These are phyloP conservation scores for Boletus vinaceobasis DNA, from an alignment of 768 basidiomycete genomes.

Conservation along the genomic window DNA sequence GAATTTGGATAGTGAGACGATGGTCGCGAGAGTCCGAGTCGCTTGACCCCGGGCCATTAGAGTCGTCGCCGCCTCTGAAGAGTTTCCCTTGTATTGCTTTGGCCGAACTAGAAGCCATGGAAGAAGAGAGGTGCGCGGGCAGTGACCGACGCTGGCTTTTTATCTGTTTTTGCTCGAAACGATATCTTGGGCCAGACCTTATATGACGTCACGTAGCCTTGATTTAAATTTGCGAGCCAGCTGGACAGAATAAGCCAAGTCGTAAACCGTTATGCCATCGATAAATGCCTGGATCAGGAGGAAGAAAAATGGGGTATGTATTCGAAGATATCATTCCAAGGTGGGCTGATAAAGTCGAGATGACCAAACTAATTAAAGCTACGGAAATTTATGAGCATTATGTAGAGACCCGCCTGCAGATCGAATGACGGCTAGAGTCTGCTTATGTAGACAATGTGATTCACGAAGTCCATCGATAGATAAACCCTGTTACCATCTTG, in stretches of 20 bases:
- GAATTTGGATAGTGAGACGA: conserved; percentile 68
- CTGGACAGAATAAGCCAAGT: background rate
- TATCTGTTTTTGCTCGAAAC: background rate
- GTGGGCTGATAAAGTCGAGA: conserved; percentile 8
- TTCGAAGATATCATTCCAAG: conserved; percentile 14
- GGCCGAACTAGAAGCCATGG: conserved; percentile 44
- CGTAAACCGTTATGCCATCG: background rate
- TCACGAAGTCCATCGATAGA: conserved; percentile 6
- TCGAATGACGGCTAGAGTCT: conserved; percentile 20
- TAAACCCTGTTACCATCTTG: conserved; percentile 27
- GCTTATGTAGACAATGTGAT: conserved; percentile 8
- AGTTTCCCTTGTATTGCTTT: conserved; percentile 74
- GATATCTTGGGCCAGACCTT: background rate
- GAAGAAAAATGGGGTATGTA: conserved; percentile 20
- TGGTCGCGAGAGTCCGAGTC: conserved; percentile 30
- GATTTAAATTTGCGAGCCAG: conserved; percentile 6
- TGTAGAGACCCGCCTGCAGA: conserved; percentile 33
- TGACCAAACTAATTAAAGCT: conserved; percentile 17
- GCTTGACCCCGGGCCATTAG: conserved; percentile 15
- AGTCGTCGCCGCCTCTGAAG: conserved; percentile 46
- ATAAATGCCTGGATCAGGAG: background rate
- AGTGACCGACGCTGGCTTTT: conserved; percentile 4
- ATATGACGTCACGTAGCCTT: conserved; percentile 22
- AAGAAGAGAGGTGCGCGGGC: conserved; percentile 5
- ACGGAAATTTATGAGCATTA: conserved; percentile 11